These are phyloP conservation scores for Rehmannia glutinosa DNA, from an alignment of 257 asterid genomes.

Conservation along the genomic window DNA sequence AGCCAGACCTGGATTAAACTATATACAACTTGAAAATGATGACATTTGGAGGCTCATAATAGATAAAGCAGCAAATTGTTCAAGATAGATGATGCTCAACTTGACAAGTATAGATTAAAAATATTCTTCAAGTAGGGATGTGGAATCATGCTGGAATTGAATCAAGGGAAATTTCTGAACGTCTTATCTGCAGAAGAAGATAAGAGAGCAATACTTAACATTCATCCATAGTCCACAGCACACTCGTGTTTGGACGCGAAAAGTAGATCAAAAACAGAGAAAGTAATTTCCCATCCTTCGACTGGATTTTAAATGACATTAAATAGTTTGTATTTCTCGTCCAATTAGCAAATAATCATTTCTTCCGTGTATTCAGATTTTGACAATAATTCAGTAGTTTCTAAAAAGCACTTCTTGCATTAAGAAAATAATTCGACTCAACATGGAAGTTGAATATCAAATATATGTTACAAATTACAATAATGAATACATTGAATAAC, in stretches of 20 bases:
- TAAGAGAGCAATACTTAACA: not conserved
- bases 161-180: not conserved
- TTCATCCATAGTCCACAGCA: not conserved
- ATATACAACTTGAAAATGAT: not conserved
- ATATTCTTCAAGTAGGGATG: not conserved
- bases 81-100: no score
- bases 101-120: not conserved
- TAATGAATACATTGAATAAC: not conserved
- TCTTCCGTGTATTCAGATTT: not conserved
- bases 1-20: constrained; percentile 8
- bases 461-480: not conserved
- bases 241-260: not conserved
- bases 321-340: not conserved
- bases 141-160: not conserved
- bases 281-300: not conserved
- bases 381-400: not conserved
- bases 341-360: not conserved
- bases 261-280: not conserved
- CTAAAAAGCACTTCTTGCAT: not conserved
- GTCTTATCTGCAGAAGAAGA: not conserved
- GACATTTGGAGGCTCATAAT: not conserved
- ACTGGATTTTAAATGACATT: not conserved
- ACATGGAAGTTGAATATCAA: not conserved
- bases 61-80: not conserved
- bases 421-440: not conserved